Base-by-base conservation (phyloP, 495 filamentous ascomycete genomes). In the Talaromyces borbonicus region DNA sequence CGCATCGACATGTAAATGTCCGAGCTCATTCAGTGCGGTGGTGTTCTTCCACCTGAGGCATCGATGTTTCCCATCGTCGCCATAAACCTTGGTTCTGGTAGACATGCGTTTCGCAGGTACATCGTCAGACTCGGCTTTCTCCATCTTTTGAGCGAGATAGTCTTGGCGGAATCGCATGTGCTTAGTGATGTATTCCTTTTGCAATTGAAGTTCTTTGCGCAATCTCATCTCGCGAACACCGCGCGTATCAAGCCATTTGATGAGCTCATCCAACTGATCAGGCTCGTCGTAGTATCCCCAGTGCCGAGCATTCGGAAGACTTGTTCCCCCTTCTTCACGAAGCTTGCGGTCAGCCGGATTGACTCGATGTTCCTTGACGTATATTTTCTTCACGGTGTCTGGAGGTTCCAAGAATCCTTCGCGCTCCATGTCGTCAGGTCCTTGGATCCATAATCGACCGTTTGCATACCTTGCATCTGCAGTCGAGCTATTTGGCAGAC, bases 391-490 rank as follows among this genome's bases (percentile, higher is more conserved):
- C 49, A 89, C 77, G 18, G 77, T 75, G 20, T 87, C 80, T 11
- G 76, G 62, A 56, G 87, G 74, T 46, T 93, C 84, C 55, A 94
- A 86, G 51, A 85, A 85, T 14, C 90, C 92, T 35, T 82, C 74
- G 5, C 85, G 75, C 62, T 98, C 92, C 58, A 90, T 73, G 33
- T 90, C 84, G 60, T 94, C 86, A 0, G 92, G 92, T 0, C 92
- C 92, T 61, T 98, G 92, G 20, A 98, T 81, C 92, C 92, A 98
- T 31, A 98, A 66, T 44, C 88, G 85, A 7, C 87, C 92, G 58
- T 97, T 98, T 8, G 93, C 89, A 56, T 96, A 98, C 8, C 75
- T 78, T 15, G 90, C 87, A 30, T 81, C 71, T 1, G 88, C 81
- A 3, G 89, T 97, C 4, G 89, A 96, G 64, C 87, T 92, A 50